Conservation (phyloP, 306 rosid species). For the Cucurbita pepo region DNA sequence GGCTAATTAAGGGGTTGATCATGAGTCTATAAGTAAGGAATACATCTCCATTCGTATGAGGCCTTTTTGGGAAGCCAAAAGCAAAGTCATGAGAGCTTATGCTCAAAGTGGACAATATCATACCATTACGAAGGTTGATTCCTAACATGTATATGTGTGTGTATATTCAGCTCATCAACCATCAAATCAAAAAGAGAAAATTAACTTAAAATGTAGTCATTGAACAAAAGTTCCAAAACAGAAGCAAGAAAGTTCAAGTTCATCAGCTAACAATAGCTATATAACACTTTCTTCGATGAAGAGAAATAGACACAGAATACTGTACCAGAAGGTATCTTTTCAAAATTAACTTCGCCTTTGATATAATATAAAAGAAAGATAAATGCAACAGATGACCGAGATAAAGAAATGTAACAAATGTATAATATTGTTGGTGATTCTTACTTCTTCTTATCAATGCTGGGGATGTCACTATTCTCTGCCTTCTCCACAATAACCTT, state of each 20-base stretch:
- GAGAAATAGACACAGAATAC: background rate
- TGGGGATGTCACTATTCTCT: constrained; percentile 90
- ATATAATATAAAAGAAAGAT: background rate
- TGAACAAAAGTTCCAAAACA: background rate
- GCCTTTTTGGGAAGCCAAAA: too few relatives aligned
- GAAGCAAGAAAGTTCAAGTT: background rate
- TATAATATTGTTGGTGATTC: constrained; percentile 3
- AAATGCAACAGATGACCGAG: background rate
- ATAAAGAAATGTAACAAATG: background rate
- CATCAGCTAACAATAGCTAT: background rate
- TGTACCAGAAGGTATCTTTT: background rate
- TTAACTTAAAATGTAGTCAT: background rate
- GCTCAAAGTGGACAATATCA: too few relatives aligned
- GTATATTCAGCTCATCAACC: background rate
- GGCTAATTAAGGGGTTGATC: too few relatives aligned
- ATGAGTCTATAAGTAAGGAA: too few relatives aligned
- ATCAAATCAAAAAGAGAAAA: background rate
- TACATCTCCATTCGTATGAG: too few relatives aligned
- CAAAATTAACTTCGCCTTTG: background rate
- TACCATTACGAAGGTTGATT: too few relatives aligned
- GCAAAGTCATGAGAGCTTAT: too few relatives aligned
- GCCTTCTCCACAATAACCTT: constrained; percentile 95
- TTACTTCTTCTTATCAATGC: constrained; percentile 93
- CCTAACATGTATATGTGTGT: too few relatives aligned
- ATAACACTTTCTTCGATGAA: background rate